These are phyloP conservation scores for Cupressus sempervirens DNA, from an alignment of 75 land plant species.

Conservation along the genomic window DNA sequence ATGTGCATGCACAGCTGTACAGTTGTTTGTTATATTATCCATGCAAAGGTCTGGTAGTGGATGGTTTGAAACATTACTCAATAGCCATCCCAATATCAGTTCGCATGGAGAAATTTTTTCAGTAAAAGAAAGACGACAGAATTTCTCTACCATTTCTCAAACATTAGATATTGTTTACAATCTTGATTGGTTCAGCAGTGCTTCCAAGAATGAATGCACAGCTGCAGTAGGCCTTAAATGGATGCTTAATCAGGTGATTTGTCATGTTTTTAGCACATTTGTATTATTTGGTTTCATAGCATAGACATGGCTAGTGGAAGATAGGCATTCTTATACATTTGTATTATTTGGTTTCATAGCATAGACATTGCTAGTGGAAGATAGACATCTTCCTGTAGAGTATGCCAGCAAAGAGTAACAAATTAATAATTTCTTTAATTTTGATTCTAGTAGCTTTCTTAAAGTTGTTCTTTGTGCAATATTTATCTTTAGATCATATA, in stretches of 20 bases:
- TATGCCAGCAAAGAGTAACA: no score
- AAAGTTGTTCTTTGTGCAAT: no score
- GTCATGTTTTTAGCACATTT: no score
- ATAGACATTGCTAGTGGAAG: no score
- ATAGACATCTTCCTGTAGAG: no score
- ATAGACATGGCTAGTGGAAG: no score
- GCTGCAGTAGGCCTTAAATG: constrained; percentile 89
- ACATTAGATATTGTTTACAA: constrained; percentile 75
- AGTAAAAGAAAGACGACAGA: constrained; percentile 57
- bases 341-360: no score
- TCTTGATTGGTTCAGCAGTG: constrained; percentile 76
- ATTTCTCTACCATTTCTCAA: constrained; percentile 41
- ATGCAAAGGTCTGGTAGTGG: constrained; percentile 95
- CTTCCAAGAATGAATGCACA: constrained; percentile 81
- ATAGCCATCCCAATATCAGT: constrained; percentile 82
- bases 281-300: no score
- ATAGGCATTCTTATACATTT: no score
- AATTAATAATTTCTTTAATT: no score
- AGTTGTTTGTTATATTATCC: constrained; percentile 79
- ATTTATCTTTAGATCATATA: no score
- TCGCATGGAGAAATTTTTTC: constrained; percentile 92
- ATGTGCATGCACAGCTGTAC: constrained; percentile 79
- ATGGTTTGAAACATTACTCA: constrained; percentile 92
- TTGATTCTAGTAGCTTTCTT: no score
- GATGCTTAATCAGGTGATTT: constrained; percentile 89